These are phyloP conservation scores for Setaria viridis DNA, from an alignment of 202 grass and related monocot genomes.

Conservation along the genomic window DNA sequence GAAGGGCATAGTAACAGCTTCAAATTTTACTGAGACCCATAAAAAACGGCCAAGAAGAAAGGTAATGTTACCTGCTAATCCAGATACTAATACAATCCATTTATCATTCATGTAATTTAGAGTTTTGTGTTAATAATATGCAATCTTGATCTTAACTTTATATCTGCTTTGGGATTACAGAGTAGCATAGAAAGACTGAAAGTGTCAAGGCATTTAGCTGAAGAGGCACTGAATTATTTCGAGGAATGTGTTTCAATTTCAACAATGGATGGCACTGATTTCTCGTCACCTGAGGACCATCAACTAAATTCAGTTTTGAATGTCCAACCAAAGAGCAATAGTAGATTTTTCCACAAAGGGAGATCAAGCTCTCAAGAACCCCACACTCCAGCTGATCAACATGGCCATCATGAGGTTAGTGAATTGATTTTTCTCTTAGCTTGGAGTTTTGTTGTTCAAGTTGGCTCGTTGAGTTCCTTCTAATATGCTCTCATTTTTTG, in stretches of 20 bases:
- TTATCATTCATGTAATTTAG: background rate
- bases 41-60: slow-evolving; percentile 69
- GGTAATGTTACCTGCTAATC: slow-evolving; percentile 46
- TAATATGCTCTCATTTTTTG: slow-evolving; percentile 28
- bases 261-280: slow-evolving; percentile 82
- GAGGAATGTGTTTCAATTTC: slow-evolving; percentile 94
- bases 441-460: slow-evolving; percentile 27
- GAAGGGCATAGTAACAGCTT: slow-evolving; percentile 66
- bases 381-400: slow-evolving; percentile 41
- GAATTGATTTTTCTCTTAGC: slow-evolving; percentile 27
- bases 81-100: slow-evolving; percentile 6
- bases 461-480: background rate
- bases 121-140: slow-evolving; percentile 25
- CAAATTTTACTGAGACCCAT: slow-evolving; percentile 55
- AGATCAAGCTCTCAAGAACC: slow-evolving; percentile 50
- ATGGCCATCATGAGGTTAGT: slow-evolving; percentile 54
- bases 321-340: slow-evolving; percentile 53
- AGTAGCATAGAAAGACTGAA: slow-evolving; percentile 73
- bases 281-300: slow-evolving; percentile 79
- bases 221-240: slow-evolving; percentile 93
- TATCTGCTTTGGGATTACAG: slow-evolving; percentile 55
- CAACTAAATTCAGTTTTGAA: slow-evolving; percentile 49
- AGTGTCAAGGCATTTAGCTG: slow-evolving; percentile 81
- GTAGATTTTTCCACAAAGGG: slow-evolving; percentile 60
- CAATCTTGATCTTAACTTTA: slow-evolving; percentile 19